Conservation (phyloP, 176 grass and related monocot species). For the Hyparrhenia diplandra region DNA sequence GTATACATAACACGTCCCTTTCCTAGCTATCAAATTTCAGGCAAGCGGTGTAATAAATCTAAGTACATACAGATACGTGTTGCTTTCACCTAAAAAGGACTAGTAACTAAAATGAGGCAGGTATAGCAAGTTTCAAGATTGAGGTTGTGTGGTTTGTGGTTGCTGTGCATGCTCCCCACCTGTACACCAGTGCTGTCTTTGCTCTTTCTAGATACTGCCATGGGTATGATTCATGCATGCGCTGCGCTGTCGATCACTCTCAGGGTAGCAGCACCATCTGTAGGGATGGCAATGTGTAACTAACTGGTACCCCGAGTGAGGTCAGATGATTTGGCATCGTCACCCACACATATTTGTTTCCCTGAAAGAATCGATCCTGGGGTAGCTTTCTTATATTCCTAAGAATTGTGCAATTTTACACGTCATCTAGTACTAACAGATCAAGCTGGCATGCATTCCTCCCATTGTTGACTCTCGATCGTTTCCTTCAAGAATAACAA, state of each 20-base stretch:
- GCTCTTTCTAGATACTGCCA: neutral
- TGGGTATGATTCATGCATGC: neutral
- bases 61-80: neutral
- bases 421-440: neutral
- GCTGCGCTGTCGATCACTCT: neutral
- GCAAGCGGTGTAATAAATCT: conserved; percentile 2
- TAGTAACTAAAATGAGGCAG: neutral
- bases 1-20: neutral
- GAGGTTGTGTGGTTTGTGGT: neutral
- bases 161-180: conserved; percentile 42
- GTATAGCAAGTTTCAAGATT: conserved; percentile 1
- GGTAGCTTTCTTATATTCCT: neutral
- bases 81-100: neutral
- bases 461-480: conserved; percentile 23
- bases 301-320: conserved; percentile 18
- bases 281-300: conserved; percentile 10
- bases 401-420: neutral
- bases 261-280: neutral
- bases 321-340: conserved; percentile 20
- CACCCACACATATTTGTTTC: neutral
- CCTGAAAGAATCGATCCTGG: neutral
- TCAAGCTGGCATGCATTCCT: conserved; percentile 24
- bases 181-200: neutral
- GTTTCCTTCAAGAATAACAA: conserved; percentile 3
- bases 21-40: neutral